Evolutionary conservation across 345 rosid species (phyloP), one percentile per base, ranked within the genome.

Genomic region (Triadica sebifera): DNA sequence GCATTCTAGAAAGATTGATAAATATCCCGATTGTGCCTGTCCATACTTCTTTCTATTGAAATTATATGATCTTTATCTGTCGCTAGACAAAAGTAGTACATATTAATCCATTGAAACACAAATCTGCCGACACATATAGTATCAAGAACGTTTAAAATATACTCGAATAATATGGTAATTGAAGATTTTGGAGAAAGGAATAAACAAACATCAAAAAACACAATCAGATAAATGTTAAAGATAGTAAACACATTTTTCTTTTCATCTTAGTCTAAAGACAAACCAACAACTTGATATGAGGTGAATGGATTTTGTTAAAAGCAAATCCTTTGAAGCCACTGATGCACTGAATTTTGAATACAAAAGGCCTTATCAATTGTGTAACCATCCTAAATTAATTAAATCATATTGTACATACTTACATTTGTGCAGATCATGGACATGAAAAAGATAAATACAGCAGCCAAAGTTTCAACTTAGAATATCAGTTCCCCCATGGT

Each of bases 21-120:
- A 67, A 69, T 0, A 25, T 22, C 38, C 49, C 50, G 58, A 66
- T 69, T 25, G 72, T 50, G 12, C 47, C 46, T 5, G 58, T 71
- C 55, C 17, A 49, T 16, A 38, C 70, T n/a, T 34, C 50, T 19
- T 20, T 78, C 50, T 51, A 43, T 46, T 8, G 49, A 47, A 58
- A 20, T 70, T 55, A 74, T 66, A 59, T 61, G 51, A 66, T 66
- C 52, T 64, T 65, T 59, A 37, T 78, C 83, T 75, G 80, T 55
- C 8, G 25, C 59, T 7, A 43, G 47, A 43, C 9, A 43, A 3
- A 43, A 6, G 47, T 5, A 43, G 20, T 53, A 22, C 29, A 58
- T 58, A 58, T 55, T 24, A 55, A 51, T 24, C 25, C 62, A 58
- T 8, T 22, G 51, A 64, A 43, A 62, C 6, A 12, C 22, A 62